Base-by-base conservation (phyloP, 306 rosid genomes). In the Fragaria ananassa region DNA sequence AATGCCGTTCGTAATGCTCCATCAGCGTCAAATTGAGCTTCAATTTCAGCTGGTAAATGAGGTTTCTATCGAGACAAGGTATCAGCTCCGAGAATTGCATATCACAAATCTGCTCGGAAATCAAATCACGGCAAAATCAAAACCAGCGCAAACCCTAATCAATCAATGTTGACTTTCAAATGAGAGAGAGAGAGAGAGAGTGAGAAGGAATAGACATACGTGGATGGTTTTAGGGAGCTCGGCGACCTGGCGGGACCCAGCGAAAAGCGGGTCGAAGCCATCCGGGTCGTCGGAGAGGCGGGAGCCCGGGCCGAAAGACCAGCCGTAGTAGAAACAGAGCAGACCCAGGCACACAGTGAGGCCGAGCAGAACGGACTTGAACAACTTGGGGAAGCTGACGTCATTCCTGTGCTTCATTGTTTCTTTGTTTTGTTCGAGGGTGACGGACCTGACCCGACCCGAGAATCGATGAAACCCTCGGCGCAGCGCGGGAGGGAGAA, bases 1-100 rank as follows among this genome's bases (percentile, higher is more conserved):
- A 88, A 27, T 88, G 91, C 61, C 91, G 83, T 25, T 88, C 89
- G 27, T 88, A 88, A 62, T 88, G 91, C 87, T 88, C 91, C 89
- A 85, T 88, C n/a, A 85, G 63, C 10, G 76, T 49, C 87, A 85
- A 61, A 76, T 88, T 88, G 45, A 75, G 80, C 84, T 88, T 88
- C 87, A 80, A 70, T 74, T 70, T 85, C 76, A 85, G 72, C 74
- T 81, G 89, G 81, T 74, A 81, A 47, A 74, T 74, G 49, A 85
- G 87, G 77, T 83, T 74, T 70, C 91, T 88, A 74, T 88, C 91
- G 3, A 88, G 81, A 83, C 91, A 88, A 44, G 91, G 91, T 76
- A 88, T 85, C 83, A 88, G 64, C 76, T 88, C 91, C 9, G 91
- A 88, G 66, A 70, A 74, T 62, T 25, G 78, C 23, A 76, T 19